Conservation (phyloP, 2,329 filamentous ascomycete species). For the Macrophomina tecta region DNA sequence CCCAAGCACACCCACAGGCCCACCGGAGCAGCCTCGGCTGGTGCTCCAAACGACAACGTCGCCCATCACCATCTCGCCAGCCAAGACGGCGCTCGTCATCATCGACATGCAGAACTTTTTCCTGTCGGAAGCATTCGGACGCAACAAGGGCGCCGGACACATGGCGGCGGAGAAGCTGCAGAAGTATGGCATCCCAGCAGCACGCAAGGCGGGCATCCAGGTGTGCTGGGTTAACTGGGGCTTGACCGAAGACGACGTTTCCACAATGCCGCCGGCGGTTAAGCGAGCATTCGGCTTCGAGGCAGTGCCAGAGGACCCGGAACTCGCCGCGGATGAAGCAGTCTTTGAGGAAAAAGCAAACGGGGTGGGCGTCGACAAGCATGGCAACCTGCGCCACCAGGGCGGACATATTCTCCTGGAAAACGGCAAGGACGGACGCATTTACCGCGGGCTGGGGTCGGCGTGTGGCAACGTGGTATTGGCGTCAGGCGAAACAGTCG, state of each 20-base stretch:
- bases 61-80: slow-evolving; percentile 42
- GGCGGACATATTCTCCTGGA: slow-evolving; percentile 30
- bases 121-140: slow-evolving; percentile 39
- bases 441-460: slow-evolving; percentile 44
- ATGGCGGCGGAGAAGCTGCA: slow-evolving; percentile 39
- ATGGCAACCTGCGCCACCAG: slow-evolving; percentile 33
- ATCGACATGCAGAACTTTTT: slow-evolving; percentile 56
- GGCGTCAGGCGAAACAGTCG: slow-evolving; percentile 33
- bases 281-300: slow-evolving; percentile 46
- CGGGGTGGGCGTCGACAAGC: slow-evolving; percentile 41
- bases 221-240: slow-evolving; percentile 53
- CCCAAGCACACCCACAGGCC: slow-evolving; percentile 39
- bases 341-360: slow-evolving; percentile 26
- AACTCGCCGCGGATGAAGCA: background rate
- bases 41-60: slow-evolving; percentile 37
- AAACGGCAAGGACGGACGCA: slow-evolving; percentile 31
- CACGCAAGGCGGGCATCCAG: slow-evolving; percentile 45
- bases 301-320: slow-evolving; percentile 32
- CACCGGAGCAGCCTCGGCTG: slow-evolving; percentile 31
- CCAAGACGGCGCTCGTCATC: slow-evolving; percentile 47
- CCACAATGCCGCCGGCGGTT: slow-evolving; percentile 46
- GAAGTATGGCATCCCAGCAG: slow-evolving; percentile 46
- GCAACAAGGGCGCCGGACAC: slow-evolving; percentile 34
- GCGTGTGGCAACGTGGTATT: slow-evolving; percentile 34
- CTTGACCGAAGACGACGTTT: slow-evolving; percentile 44